These are phyloP conservation scores for Podospora anserina DNA, from an alignment of 495 filamentous ascomycete species.

Conservation along the genomic window DNA sequence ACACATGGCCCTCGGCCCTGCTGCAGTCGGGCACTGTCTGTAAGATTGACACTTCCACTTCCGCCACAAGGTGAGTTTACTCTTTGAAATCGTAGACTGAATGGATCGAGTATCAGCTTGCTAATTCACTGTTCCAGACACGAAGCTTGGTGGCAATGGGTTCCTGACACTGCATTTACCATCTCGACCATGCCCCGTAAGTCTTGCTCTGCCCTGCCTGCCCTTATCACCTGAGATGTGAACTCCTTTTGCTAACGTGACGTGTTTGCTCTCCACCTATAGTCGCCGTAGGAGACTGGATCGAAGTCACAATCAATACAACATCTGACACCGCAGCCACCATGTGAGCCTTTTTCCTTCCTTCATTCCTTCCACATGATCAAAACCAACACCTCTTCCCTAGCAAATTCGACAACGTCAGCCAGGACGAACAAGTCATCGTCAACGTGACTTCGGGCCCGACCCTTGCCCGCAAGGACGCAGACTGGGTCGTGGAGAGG, in stretches of 20 bases:
- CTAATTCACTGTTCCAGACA: slow-evolving; percentile 15
- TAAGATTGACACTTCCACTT: slow-evolving; percentile 30
- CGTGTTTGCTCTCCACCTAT: neutral
- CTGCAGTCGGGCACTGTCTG: slow-evolving; percentile 34
- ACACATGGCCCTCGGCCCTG: slow-evolving; percentile 21
- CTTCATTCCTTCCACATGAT: neutral
- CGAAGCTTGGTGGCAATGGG: slow-evolving; percentile 36
- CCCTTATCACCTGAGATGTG: neutral
- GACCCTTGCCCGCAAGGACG: slow-evolving; percentile 25
- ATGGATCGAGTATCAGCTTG: neutral
- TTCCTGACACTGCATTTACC: slow-evolving; percentile 21
- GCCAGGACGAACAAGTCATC: slow-evolving; percentile 15
- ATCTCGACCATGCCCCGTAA: slow-evolving; percentile 28
- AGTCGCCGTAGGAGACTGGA: slow-evolving; percentile 30
- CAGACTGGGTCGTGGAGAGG: slow-evolving; percentile 35
- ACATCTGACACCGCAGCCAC: slow-evolving; percentile 24
- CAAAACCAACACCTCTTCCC: neutral
- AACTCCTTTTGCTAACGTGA: neutral
- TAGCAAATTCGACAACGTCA: slow-evolving; percentile 22
- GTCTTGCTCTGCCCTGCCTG: neutral
- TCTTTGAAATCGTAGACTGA: neutral
- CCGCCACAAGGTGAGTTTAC: slow-evolving; percentile 18
- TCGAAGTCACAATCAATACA: slow-evolving; percentile 31
- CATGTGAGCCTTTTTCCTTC: slow-evolving; percentile 19
- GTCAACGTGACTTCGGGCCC: slow-evolving; percentile 19